Conservation (phyloP, 768 basidiomycete genomes). For the Boletus fagicola region DNA sequence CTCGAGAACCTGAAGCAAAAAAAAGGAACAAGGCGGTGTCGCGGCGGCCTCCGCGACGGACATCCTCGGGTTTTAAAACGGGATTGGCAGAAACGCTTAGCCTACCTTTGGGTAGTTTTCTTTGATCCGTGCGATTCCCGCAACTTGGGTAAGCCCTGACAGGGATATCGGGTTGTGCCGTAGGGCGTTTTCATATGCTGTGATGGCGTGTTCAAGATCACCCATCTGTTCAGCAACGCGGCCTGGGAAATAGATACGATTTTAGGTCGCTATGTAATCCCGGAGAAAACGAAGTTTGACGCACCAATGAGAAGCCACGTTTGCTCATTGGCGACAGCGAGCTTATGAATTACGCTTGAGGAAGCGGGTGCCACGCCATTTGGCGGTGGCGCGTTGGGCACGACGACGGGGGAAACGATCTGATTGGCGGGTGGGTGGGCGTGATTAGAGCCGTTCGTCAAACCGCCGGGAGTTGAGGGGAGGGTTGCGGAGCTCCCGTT, state of each 20-base stretch:
- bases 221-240: constrained; percentile 94
- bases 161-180: constrained; percentile 93
- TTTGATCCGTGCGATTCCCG: constrained; percentile 94
- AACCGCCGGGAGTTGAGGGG: constrained; percentile 43
- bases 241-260: constrained; percentile 49
- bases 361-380: constrained; percentile 26
- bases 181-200: constrained; percentile 92
- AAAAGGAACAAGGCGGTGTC: constrained; percentile 18
- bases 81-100: constrained; percentile 33
- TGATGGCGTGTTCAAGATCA: constrained; percentile 88
- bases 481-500: constrained; percentile 48
- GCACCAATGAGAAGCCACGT: constrained; percentile 93
- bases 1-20: constrained; percentile 7
- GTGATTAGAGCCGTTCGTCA: constrained; percentile 44
- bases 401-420: constrained; percentile 49
- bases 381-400: constrained; percentile 31
- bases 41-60: constrained; percentile 28
- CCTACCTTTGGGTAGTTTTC: constrained; percentile 94
- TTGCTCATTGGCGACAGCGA: constrained; percentile 86
- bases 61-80: constrained; percentile 32
- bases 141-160: constrained; percentile 88
- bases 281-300: constrained; percentile 6
- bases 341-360: constrained; percentile 62
- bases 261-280: constrained; percentile 14
- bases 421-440: constrained; percentile 34